A percentile compares a stretch with the other conserved stretches of the same genome.
Conservation (phyloP, 345 rosid species). For the Aquilaria sinensis region DNA sequence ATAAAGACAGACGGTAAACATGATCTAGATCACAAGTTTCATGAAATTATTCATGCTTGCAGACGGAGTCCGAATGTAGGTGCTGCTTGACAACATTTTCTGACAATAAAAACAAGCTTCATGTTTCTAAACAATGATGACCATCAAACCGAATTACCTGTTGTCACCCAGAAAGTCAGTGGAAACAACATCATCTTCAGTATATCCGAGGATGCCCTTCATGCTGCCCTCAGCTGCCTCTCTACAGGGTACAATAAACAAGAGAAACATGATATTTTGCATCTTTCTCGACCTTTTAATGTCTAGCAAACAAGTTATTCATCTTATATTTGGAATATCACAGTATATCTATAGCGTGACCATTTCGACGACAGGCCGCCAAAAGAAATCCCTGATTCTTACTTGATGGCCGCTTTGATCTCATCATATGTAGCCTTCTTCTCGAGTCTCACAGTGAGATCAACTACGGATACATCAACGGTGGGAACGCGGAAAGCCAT, state of each 20-base stretch:
- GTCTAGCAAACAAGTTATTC: background rate
- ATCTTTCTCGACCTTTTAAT: too few relatives aligned
- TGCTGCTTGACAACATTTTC: too few relatives aligned
- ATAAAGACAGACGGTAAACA: too few relatives aligned
- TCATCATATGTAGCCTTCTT: constrained; percentile 51
- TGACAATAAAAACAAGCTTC: background rate
- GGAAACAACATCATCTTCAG: constrained; percentile 55
- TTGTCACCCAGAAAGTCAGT: constrained; percentile 54
- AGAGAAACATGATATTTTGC: background rate
- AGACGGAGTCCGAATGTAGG: too few relatives aligned
- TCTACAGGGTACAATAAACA: constrained; percentile 21
- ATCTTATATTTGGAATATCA: background rate
- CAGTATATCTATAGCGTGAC: too few relatives aligned
- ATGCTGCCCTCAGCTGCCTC: constrained; percentile 42
- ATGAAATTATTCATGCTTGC: too few relatives aligned
- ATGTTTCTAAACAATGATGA: background rate
- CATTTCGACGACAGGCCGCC: background rate
- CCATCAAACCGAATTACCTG: constrained; percentile 28
- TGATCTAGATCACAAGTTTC: too few relatives aligned
- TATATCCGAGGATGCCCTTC: constrained; percentile 70
- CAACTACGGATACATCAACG: constrained; percentile 70
- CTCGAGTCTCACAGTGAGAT: constrained; percentile 62
- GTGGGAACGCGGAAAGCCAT: constrained; percentile 77
- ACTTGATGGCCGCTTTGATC: constrained; percentile 58
- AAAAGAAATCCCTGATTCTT: constrained; percentile 7